Evolutionary conservation across 129 eudicot genomes (phyloP).

Genomic region (Flaveria brownii): DNA sequence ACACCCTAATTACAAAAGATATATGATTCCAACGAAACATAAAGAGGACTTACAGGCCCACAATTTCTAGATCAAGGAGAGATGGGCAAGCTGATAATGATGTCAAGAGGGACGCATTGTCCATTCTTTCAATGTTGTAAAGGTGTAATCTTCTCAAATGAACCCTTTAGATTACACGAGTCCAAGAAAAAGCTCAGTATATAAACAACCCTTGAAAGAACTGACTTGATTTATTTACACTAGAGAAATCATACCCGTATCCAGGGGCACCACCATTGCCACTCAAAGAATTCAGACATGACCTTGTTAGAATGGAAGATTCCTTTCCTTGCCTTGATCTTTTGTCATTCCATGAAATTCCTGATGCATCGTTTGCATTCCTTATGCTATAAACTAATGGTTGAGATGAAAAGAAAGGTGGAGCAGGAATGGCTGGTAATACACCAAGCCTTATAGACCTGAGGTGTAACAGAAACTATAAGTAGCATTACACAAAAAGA

Average conservation of each 20-base stretch:
- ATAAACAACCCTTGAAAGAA: background rate
- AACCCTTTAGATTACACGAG: conserved; percentile 44
- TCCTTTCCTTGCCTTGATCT: conserved; percentile 82
- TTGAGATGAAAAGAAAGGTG: conserved; percentile 62
- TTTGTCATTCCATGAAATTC: conserved; percentile 78
- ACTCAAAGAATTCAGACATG: conserved; percentile 72
- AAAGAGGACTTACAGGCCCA: conserved; percentile 82
- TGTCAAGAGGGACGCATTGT: conserved; percentile 61
- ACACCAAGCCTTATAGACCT: conserved; percentile 89
- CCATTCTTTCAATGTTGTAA: conserved; percentile 80
- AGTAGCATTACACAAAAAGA: background rate
- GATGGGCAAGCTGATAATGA: conserved; percentile 75
- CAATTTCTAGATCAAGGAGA: conserved; percentile 74
- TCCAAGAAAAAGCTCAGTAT: conserved; percentile 9
- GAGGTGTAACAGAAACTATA: conserved; percentile 25
- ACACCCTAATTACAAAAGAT: background rate
- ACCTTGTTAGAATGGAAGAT: conserved; percentile 63
- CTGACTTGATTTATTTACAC: background rate
- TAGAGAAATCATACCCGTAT: conserved; percentile 59
- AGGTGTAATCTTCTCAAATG: conserved; percentile 71
- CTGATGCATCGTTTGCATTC: conserved; percentile 65
- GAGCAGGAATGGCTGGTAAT: conserved; percentile 50
- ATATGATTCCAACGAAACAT: conserved; percentile 22
- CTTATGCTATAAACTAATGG: conserved; percentile 65
- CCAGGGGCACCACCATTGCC: conserved; percentile 65